phyloP scores from a whole-genome alignment of 371 early-diverging fungal species.

The Rhizomucor pusillus region DNA sequence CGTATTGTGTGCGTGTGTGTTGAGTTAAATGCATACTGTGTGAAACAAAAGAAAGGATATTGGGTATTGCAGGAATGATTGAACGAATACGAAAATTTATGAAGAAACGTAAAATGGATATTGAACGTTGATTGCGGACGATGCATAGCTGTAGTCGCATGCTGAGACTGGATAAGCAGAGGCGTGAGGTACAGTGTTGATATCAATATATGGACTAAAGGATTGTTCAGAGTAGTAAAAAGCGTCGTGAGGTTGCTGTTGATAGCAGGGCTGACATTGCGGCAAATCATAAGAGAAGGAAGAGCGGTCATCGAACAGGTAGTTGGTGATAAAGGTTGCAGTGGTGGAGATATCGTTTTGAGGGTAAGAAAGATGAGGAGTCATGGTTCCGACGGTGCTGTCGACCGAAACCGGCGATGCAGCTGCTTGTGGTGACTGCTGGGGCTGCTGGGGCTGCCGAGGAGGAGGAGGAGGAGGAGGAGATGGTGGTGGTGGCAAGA shows the following conservation, averaged over 20 bases:
- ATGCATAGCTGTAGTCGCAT: too few species aligned
- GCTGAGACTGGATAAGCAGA: too few species aligned
- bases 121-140: too few species aligned
- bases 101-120: too few species aligned
- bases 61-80: neutral
- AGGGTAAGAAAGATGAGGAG: neutral
- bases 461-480: slow-evolving; percentile 2
- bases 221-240: too few species aligned
- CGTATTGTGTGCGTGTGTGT: neutral
- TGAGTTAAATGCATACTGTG: neutral
- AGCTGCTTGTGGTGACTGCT: neutral
- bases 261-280: too few species aligned
- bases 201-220: too few species aligned
- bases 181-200: too few species aligned
- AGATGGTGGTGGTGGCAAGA: neutral
- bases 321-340: neutral
- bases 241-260: too few species aligned
- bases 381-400: neutral
- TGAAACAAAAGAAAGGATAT: slow-evolving; percentile 1
- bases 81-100: too few species aligned
- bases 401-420: neutral
- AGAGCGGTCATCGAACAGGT: neutral
- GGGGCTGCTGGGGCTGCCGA: neutral
- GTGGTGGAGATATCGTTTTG: neutral
- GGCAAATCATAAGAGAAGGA: too few species aligned